phyloP scores from a whole-genome alignment of 2,329 filamentous ascomycete species.

The Coniella lustricola region DNA sequence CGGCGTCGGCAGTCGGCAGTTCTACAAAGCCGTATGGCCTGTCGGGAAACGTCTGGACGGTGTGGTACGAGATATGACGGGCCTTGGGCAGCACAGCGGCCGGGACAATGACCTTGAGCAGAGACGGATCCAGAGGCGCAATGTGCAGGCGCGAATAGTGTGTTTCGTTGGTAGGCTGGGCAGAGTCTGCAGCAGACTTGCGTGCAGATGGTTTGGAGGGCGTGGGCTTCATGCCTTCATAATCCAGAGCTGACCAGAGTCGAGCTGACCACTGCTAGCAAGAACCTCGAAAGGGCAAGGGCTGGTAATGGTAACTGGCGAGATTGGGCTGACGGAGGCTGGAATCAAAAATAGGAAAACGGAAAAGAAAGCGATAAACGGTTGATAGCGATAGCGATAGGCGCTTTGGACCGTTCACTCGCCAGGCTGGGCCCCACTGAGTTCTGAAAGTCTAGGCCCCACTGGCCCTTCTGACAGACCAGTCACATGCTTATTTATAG shows the following conservation, averaged over 20 bases:
- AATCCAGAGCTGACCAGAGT: neutral
- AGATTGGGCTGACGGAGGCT: no score
- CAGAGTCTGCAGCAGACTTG: conserved; percentile 1
- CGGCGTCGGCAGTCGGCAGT: conserved; percentile 70
- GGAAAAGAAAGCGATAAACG: no score
- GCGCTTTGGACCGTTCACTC: no score
- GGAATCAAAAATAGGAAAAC: no score
- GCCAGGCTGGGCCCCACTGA: no score
- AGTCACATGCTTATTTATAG: no score
- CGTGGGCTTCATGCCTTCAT: conserved; percentile 12
- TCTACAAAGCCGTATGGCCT: conserved; percentile 86
- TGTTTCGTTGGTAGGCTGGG: neutral
- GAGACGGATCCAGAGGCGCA: conserved; percentile 69
- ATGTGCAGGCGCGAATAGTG: conserved; percentile 69
- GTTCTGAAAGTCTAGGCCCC: no score
- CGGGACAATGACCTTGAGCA: conserved; percentile 67
- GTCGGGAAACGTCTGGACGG: conserved; percentile 80
- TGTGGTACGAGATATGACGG: conserved; percentile 81
- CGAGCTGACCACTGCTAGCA: neutral
- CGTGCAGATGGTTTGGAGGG: neutral
- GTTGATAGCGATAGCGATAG: no score
- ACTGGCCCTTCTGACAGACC: no score
- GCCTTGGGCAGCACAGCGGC: conserved; percentile 58
- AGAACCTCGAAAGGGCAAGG: neutral
- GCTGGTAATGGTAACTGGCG: neutral